Conservation (phyloP, 495 filamentous ascomycete species). For the Usnea hakonensis region DNA sequence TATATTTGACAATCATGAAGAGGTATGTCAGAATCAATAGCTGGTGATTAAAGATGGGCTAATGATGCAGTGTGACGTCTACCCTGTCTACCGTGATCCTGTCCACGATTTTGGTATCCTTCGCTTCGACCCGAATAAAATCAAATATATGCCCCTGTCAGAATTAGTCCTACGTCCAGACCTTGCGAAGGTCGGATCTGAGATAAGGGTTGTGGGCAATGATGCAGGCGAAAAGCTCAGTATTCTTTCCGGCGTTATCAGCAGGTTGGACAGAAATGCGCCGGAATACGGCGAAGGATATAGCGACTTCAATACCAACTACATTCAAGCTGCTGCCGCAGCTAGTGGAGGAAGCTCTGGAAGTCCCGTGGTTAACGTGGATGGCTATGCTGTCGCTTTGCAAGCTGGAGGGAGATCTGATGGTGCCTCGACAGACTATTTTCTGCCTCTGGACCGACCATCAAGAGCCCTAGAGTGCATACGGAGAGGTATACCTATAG, state of each 20-base stretch:
- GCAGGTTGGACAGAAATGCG: conserved; percentile 88
- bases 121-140: conserved; percentile 86
- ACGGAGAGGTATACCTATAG: conserved; percentile 61
- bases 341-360: conserved; percentile 95
- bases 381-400: conserved; percentile 84
- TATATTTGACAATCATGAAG: conserved; percentile 97
- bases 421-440: conserved; percentile 95
- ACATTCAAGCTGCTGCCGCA: conserved; percentile 95
- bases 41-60: conserved; percentile 10
- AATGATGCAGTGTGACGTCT: conserved; percentile 72
- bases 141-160: conserved; percentile 89
- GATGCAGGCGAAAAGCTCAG: conserved; percentile 98
- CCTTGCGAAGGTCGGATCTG: conserved; percentile 76
- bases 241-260: conserved; percentile 96
- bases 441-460: conserved; percentile 87
- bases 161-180: conserved; percentile 80
- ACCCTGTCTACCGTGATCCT: conserved; percentile 96
- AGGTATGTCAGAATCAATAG: conserved; percentile 41
- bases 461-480: conserved; percentile 80
- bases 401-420: conserved; percentile 92
- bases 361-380: conserved; percentile 92
- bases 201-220: conserved; percentile 96
- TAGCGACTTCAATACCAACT: conserved; percentile 99
- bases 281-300: conserved; percentile 98
- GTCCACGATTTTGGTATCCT: conserved; percentile 98